These are phyloP conservation scores for Camelina sativa DNA, from an alignment of 345 rosid genomes.

Conservation along the genomic window DNA sequence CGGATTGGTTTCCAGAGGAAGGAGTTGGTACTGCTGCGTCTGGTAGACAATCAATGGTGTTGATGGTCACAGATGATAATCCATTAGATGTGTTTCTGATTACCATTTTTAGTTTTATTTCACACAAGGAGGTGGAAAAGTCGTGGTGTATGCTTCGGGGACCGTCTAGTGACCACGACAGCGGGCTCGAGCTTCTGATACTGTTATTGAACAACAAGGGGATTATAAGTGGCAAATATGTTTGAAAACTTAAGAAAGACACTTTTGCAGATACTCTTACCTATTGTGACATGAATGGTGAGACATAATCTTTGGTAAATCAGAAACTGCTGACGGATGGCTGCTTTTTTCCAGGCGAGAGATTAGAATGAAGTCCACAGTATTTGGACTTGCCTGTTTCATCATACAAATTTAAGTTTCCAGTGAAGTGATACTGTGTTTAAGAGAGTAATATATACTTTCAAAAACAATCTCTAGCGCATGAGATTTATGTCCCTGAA, in stretches of 20 bases:
- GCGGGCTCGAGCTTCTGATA: conserved; percentile 61
- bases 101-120: conserved; percentile 60
- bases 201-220: conserved; percentile 45
- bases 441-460: conserved; percentile 3
- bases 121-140: conserved; percentile 66
- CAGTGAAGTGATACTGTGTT: neutral
- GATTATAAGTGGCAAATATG: neutral
- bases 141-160: conserved; percentile 64
- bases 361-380: conserved; percentile 78
- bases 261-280: conserved; percentile 43
- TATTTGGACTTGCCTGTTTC: conserved; percentile 57
- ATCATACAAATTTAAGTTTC: conserved; percentile 20
- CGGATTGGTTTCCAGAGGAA: conserved; percentile 55
- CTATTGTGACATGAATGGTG: conserved; percentile 86
- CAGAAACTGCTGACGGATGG: conserved; percentile 47
- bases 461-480: neutral
- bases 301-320: conserved; percentile 57
- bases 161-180: conserved; percentile 78
- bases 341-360: conserved; percentile 52
- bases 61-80: conserved; percentile 52
- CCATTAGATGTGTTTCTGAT: conserved; percentile 70
- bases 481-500: conserved; percentile 15
- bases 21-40: conserved; percentile 42
- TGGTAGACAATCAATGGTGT: conserved; percentile 51
- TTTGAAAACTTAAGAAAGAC: conserved; percentile 19